Evolutionary conservation across 1,139 yeast genomes (phyloP), one percentile per base, ranked within the genome.

Genomic region (Barnettozyma hawaiiensis): DNA sequence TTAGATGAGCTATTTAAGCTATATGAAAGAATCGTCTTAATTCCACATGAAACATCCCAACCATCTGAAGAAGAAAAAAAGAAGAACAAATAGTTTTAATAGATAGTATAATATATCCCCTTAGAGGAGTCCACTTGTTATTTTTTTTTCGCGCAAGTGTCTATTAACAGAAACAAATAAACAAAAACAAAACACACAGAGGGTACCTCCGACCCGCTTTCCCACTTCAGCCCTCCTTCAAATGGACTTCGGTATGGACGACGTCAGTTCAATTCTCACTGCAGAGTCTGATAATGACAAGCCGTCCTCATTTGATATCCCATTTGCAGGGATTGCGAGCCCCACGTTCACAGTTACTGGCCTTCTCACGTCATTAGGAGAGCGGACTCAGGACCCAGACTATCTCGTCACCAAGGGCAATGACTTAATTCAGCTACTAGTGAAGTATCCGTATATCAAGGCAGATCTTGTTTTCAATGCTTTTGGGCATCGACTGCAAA

Each of bases 401-500:
- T 53, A 49, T 31, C 43, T 56, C 31, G 54, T 56, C 27, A 52
- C 54, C 0, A 55, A 55, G 43, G 60, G 59, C 2, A 56, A 55
- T 37, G 59, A 56, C 35, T 41, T 56, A 12, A 56, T 54, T 10
- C 35, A 52, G 5, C 34, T 56, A 3, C 47, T 56, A 12, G 52
- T 49, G 31, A 48, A 48, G 32, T 69, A 82, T 52, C 87, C 94
- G 0, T 67, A 70, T 19, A 66, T 89, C 35, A 76, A 81, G 55
- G 68, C 75, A 39, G 95, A 87, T 46, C 65, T 87, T 26, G 79
- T 76, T 3, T 62, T 86, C 41, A 70, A 78, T 22, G 77, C 80
- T 5, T 76, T 86, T 40, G 70, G 85, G 34, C 69, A 69, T 46
- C 71, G 78, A 37, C 69, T 89, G 18, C 82, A 78, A 52, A 72